Conservation (phyloP, 352 stramenopile species). For the Globisporangium echinulatum region DNA sequence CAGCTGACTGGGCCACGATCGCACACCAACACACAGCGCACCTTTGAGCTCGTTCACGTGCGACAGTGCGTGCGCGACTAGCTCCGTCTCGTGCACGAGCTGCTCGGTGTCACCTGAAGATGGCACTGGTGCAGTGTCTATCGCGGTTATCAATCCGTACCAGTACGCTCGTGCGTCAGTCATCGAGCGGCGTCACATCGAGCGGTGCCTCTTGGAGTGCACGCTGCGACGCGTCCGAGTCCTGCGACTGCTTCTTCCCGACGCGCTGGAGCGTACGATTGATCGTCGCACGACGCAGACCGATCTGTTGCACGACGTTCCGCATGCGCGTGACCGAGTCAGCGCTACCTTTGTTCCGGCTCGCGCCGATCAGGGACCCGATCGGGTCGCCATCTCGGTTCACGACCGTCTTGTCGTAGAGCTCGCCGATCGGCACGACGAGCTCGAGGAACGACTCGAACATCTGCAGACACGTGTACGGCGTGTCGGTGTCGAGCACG, state of each 20-base stretch:
- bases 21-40: not conserved
- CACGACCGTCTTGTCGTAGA: conserved; percentile 11
- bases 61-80: not conserved
- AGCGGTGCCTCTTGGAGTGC: not conserved
- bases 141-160: not conserved
- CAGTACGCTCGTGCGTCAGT: not conserved
- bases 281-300: not conserved
- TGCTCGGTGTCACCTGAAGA: not conserved
- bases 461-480: conserved; percentile 28
- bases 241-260: conserved; percentile 7
- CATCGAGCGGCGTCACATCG: not conserved
- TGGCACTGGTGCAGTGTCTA: not conserved
- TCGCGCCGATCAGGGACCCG: not conserved
- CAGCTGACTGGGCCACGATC: too few species aligned
- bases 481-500: conserved; percentile 18
- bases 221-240: not conserved
- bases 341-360: not conserved
- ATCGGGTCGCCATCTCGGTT: not conserved
- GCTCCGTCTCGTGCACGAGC: not conserved
- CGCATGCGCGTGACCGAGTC: conserved; percentile 1
- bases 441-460: conserved; percentile 39
- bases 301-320: conserved; percentile 13
- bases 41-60: not conserved
- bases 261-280: not conserved
- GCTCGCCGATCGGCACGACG: conserved; percentile 19